phyloP scores from a whole-genome alignment of 345 rosid genomes.

The Euphorbia tirucalli region DNA sequence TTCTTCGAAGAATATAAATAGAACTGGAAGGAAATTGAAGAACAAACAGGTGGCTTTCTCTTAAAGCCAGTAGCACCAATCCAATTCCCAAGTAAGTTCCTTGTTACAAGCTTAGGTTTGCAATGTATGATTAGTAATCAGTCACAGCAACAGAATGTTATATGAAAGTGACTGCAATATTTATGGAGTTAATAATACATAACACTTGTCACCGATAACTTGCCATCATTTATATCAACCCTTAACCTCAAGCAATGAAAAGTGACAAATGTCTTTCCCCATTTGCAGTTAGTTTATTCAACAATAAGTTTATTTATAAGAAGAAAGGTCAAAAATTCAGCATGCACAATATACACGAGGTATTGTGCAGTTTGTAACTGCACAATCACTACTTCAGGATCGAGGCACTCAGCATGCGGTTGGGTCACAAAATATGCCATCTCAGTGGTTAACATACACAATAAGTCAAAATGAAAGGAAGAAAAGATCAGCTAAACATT shows the following conservation, averaged over 20 bases:
- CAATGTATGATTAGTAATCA: neutral
- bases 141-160: neutral
- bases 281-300: neutral
- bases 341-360: neutral
- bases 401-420: neutral
- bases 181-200: too few species aligned
- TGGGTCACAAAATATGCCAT: neutral
- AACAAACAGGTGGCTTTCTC: neutral
- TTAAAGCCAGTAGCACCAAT: conserved; percentile 6
- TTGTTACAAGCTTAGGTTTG: neutral
- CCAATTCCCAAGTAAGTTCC: too few species aligned
- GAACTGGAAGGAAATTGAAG: neutral
- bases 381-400: neutral
- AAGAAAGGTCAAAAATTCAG: neutral
- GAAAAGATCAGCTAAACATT: neutral
- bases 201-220: too few species aligned
- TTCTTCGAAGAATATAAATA: neutral
- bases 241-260: neutral
- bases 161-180: neutral
- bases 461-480: neutral
- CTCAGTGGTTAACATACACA: neutral
- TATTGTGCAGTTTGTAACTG: neutral
- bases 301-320: too few species aligned
- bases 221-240: neutral
- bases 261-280: neutral